Base-by-base conservation (phyloP, 345 rosid genomes). In the Euphorbia lathyris region DNA sequence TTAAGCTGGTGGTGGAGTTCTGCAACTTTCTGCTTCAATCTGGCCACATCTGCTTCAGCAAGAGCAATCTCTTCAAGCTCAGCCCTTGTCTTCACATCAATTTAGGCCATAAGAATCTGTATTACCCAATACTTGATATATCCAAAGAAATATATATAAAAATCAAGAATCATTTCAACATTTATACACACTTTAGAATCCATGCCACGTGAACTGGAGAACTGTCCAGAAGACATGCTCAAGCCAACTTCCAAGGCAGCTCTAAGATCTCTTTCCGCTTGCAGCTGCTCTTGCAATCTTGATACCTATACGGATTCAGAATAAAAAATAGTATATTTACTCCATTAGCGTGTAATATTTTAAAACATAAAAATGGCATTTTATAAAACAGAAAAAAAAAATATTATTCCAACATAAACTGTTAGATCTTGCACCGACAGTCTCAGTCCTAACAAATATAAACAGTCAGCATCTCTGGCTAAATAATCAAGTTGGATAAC, bases 11-110 rank as follows among this genome's bases (percentile, higher is more conserved):
- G 96, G 74, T 95, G 98, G 70, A 95, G 97, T 82, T 95, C 99
- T 22, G 97, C 97, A 79, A 95, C 98, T 79, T 95, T 95, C 79
- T 95, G 98, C 83, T 95, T 95, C 81, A 95, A 82, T 81, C 98
- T 87, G 76, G 98, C 97, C 73, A 95, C 99, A 82, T 95, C 98
- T 34, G 96, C 98, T 87, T 95, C 99, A 53, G 99, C 99, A 76
- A 92, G 92, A 80, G 99, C 98, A 79, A 95, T 95, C 86, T 95
- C 99, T 87, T 95, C 98, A 42, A 95, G 98, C 88, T 95, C 99
- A 29, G 94, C 96, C 89, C 93, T 90, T 66, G 98, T 95, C 99
- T 95, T 81, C 83, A 83, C 72, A 85, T 77, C 73, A 75, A 79
- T 72, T 69, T 20, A 69, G 77, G 59, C 67, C 66, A 67, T 76